Percentiles rank a stretch among this genome's conserved stretches.
phyloP scores from a whole-genome alignment of 352 stramenopile species.

The Pilasporangium apinafurcum region DNA sequence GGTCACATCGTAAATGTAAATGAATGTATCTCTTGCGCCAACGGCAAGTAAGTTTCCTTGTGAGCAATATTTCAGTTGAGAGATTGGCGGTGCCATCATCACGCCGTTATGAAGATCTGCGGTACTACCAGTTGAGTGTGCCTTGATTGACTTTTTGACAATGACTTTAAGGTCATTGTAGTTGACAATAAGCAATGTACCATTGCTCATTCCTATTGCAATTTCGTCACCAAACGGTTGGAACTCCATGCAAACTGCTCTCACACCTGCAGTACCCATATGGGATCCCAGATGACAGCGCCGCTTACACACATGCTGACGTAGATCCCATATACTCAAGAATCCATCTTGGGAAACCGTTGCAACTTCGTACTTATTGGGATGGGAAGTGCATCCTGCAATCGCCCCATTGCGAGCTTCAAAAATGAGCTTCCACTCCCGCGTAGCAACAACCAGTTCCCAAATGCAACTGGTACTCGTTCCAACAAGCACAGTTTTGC shows the following conservation, averaged over 20 bases:
- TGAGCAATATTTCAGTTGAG: conserved; percentile 49
- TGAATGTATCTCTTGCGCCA: conserved; percentile 49
- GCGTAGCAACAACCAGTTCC: conserved; percentile 37
- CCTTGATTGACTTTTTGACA: conserved; percentile 39
- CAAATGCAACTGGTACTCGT: conserved; percentile 60
- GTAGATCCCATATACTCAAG: conserved; percentile 49
- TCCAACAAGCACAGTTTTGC: conserved; percentile 35
- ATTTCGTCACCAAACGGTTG: conserved; percentile 48
- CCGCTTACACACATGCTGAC: conserved; percentile 25
- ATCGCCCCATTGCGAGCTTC: conserved; percentile 39
- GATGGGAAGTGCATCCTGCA: conserved; percentile 25
- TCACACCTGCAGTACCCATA: conserved; percentile 9
- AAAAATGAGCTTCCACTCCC: conserved; percentile 47
- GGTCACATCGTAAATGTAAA: conserved; percentile 47
- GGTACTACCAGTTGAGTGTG: conserved; percentile 10
- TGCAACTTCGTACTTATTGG: conserved; percentile 30
- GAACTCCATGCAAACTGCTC: conserved; percentile 44
- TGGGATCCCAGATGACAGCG: conserved; percentile 20
- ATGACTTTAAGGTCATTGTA: conserved; percentile 26
- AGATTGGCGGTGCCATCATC: conserved; percentile 8
- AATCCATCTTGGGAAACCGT: conserved; percentile 47
- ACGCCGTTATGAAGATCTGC: background rate
- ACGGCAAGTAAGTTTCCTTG: conserved; percentile 41
- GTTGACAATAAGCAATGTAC: conserved; percentile 44
- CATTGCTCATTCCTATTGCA: conserved; percentile 37